Base-by-base conservation (phyloP, 2,329 filamentous ascomycete species). In the Phaeosphaeriaceae sp. region DNA sequence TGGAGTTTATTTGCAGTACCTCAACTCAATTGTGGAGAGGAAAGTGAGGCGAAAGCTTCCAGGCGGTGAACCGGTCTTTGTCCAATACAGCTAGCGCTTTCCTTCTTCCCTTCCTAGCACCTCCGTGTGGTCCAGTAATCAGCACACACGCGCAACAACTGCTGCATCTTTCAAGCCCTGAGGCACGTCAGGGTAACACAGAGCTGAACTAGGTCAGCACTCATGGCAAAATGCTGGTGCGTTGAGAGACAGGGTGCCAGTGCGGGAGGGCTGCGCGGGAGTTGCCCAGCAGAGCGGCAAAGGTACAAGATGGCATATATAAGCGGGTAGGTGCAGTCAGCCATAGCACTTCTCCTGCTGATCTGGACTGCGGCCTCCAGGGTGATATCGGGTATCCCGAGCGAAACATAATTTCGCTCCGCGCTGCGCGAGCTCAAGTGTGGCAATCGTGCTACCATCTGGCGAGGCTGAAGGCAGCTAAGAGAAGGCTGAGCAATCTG, bases 31-130 rank as follows among this genome's bases (percentile, higher is more conserved):
- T 40, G 11, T 40, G 35, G 5, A 40, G 15, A n/a, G 10, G 17
- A 54, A 61, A 68, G 66, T 70, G 67, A 70, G 66, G 66, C 67
- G 61, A 58, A 54, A 24, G 23, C 52, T 49, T 50, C 44, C 54
- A 52, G 21, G 59, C 61, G 55, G 52, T 55, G 56, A 56, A 48
- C n/a, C n/a, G 23, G n/a, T 26, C n/a, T 40, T 40, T 17, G 15
- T 35, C 30, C 30, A 26, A 59, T 30, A 22, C 48, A 60, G 55
- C 50, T 63, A 52, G 58, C 51, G 48, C 17, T 17, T 50, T 61
- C 9, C 56, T 52, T 19, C 49, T 55, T 56, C 26, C 56, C 50
- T 54, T 26, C 23, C 52, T 61, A 56, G 55, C 24, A 46, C 48
- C 17, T n/a, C 28, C 46, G 55, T 52, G 59, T 63, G 58, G 54